Evolutionary conservation across 2,329 filamentous ascomycete species (phyloP), one percentile per base, ranked within the genome.

Genomic region (Aspergillus amoenus): DNA sequence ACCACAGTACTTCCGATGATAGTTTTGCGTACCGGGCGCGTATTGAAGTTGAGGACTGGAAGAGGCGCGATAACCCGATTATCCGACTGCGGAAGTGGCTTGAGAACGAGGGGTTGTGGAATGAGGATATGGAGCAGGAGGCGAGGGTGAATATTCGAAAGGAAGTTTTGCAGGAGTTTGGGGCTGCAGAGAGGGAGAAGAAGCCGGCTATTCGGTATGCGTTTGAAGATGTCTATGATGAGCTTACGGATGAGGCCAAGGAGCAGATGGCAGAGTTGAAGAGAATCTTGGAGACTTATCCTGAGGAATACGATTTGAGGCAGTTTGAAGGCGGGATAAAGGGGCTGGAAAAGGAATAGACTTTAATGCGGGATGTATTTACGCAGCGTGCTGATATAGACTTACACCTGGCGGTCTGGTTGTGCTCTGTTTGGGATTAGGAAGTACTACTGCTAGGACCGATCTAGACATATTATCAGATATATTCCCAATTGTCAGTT

Each of bases 1-100:
- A 99, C 72, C 94, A 99, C 78, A 96, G 91, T 75, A 99, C 94
- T 0, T 94, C 90, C 0, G 94, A 99, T 70, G 94, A 99, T 76
- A 94, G 90, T 24, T 99, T 97, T 69, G 94, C 94, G 0, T 99
- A 99, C 78, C 89, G 94, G 8, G 92, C 93, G 1, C 86, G 89
- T 24, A 87, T 97, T 1, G 94, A 99, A 70, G 94, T 99, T 7
- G 90, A 96, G 71, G 91, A 96, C 71, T 96, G 92, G 92, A 96
- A 95, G 74, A 74, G 91, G 0, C 81, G 92, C 12, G 93, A 96
- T 70, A 96, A 96, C 68, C 92, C 92, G 2, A 88, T 96, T 50
- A 91, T 90, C 2, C 83, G 92, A 12, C 72, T 96, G 55, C 83
- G 93, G 21, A 96, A 96, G 78, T 99, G 91, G 84, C 86, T 99